These are phyloP conservation scores for Corylus heterophylla DNA, from an alignment of 306 rosid species.

Conservation along the genomic window DNA sequence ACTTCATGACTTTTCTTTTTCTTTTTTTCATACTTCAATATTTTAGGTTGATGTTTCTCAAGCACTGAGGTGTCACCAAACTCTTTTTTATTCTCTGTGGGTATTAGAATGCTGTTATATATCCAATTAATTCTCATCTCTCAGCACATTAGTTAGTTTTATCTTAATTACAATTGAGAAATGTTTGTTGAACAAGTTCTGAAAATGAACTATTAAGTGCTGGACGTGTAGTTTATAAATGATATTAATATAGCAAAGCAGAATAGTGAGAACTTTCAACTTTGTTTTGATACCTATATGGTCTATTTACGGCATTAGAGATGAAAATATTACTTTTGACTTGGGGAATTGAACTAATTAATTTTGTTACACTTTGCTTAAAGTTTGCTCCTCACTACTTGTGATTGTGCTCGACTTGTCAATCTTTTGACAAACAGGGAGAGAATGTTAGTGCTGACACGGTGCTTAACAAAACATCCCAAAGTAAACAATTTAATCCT, in stretches of 20 bases:
- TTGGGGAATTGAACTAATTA: not conserved
- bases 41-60: constrained; percentile 11
- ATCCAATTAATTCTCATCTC: not conserved
- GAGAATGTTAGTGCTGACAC: constrained; percentile 32
- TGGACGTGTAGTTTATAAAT: not conserved
- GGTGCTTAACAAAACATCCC: constrained; percentile 36
- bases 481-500: constrained; percentile 43
- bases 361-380: not conserved
- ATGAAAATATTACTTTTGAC: not conserved
- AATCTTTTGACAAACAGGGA: constrained; percentile 47
- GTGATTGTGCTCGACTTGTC: constrained; percentile 21
- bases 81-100: not conserved
- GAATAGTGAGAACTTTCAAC: not conserved
- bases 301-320: not conserved
- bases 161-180: constrained; percentile 15
- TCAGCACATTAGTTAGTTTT: not conserved
- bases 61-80: constrained; percentile 14
- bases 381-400: constrained; percentile 18
- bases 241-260: constrained; percentile 13
- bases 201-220: not conserved
- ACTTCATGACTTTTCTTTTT: not conserved
- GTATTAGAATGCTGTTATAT: constrained; percentile 3
- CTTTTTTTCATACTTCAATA: not conserved
- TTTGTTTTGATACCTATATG: not conserved
- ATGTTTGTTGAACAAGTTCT: constrained; percentile 1